phyloP scores from a whole-genome alignment of 495 filamentous ascomycete genomes.

The Sordaria brevicollis region DNA sequence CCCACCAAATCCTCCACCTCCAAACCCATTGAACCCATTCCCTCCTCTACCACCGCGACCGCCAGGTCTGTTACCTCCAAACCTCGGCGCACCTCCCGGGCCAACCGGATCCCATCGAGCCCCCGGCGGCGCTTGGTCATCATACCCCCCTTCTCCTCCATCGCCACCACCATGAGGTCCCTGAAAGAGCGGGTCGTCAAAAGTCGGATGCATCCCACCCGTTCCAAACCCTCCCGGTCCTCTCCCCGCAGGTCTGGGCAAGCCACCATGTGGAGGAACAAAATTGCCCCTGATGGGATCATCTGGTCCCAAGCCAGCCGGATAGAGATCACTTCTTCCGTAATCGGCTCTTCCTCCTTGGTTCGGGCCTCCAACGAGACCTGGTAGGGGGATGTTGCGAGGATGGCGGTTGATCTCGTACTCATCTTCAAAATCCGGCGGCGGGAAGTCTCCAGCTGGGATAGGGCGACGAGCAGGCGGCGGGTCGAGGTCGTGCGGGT shows the following conservation, averaged over 20 bases:
- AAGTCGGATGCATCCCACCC: slow-evolving; percentile 90
- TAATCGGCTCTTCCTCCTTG: slow-evolving; percentile 35
- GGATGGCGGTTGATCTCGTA: slow-evolving; percentile 68
- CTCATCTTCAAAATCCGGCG: slow-evolving; percentile 90
- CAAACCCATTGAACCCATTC: slow-evolving; percentile 24
- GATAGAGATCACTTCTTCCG: slow-evolving; percentile 80
- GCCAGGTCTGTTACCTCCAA: slow-evolving; percentile 22
- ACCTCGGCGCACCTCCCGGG: slow-evolving; percentile 48
- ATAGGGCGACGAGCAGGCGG: slow-evolving; percentile 50
- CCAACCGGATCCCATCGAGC: slow-evolving; percentile 71
- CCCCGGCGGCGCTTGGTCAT: slow-evolving; percentile 48
- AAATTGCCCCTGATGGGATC: slow-evolving; percentile 66
- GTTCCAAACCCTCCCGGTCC: slow-evolving; percentile 19
- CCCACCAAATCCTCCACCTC: slow-evolving; percentile 22
- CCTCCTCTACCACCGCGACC: slow-evolving; percentile 15
- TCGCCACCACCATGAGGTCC: slow-evolving; percentile 42
- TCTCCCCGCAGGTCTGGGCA: background rate
- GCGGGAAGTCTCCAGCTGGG: slow-evolving; percentile 69
- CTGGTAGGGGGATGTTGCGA: slow-evolving; percentile 27
- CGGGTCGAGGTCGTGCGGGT: slow-evolving; percentile 55
- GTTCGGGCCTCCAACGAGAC: slow-evolving; percentile 20
- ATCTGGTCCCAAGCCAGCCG: slow-evolving; percentile 72
- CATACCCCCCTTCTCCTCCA: slow-evolving; percentile 24
- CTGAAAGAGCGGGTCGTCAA: slow-evolving; percentile 84
- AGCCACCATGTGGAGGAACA: slow-evolving; percentile 24